These are phyloP conservation scores for Starmerella scarabaei DNA, from an alignment of 805 yeast species.

Conservation along the genomic window DNA sequence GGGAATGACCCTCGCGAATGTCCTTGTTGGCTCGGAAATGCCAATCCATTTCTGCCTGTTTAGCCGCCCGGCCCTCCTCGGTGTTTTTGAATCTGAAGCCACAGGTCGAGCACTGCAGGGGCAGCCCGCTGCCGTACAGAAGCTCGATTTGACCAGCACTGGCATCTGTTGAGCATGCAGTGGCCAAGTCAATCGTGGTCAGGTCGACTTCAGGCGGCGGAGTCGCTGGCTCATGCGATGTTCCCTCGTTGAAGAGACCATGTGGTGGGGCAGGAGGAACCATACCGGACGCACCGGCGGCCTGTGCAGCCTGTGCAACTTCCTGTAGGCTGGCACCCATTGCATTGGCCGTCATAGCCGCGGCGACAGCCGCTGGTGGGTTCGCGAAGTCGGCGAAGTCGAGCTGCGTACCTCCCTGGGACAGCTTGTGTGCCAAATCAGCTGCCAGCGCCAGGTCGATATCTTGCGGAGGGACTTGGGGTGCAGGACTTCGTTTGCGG, in stretches of 20 bases:
- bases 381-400: no score
- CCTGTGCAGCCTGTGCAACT: not conserved
- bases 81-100: conserved; percentile 69
- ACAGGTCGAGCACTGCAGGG: conserved; percentile 78
- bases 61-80: conserved; percentile 38
- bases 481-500: conserved; percentile 6
- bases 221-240: no score
- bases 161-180: conserved; percentile 25
- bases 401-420: no score
- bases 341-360: no score
- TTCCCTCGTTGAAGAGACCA: no score
- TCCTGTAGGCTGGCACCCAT: no score
- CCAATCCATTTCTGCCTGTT: conserved; percentile 80
- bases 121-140: conserved; percentile 42
- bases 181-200: conserved; percentile 24
- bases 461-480: not conserved
- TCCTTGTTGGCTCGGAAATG: conserved; percentile 85
- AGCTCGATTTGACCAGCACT: conserved; percentile 26
- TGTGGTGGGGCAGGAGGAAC: no score
- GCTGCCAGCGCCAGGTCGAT: not conserved
- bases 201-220: not conserved
- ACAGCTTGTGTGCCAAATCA: not conserved
- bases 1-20: conserved; percentile 41
- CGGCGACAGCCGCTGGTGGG: no score
- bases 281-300: not conserved